Percentiles rank a stretch among this genome's conserved stretches.
phyloP scores from a whole-genome alignment of 176 grass and related monocot genomes.

The Juncus effusus region DNA sequence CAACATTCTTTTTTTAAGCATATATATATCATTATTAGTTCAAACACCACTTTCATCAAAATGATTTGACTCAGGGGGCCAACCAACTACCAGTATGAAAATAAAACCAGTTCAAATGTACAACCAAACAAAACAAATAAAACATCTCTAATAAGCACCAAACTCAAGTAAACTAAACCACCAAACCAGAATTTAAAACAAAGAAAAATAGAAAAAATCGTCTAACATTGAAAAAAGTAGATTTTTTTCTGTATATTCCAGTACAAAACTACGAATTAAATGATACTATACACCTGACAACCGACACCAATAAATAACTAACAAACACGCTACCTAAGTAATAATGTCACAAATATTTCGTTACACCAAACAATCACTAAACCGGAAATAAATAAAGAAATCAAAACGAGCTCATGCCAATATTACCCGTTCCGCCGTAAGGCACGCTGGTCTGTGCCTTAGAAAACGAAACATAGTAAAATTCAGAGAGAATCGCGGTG shows the following conservation, averaged over 20 bases:
- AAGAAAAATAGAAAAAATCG: not conserved
- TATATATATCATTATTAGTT: constrained; percentile 21
- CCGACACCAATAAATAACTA: constrained; percentile 31
- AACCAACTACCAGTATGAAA: constrained; percentile 5
- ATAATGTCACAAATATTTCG: not conserved
- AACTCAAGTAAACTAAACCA: constrained; percentile 9
- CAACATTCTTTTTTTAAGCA: too few species aligned
- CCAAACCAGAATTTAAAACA: not conserved
- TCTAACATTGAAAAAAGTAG: too few species aligned
- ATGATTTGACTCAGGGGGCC: not conserved
- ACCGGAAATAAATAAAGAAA: constrained; percentile 2
- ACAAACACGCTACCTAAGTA: constrained; percentile 2
- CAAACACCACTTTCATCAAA: not conserved
- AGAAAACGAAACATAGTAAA: constrained; percentile 65
- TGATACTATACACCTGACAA: too few species aligned
- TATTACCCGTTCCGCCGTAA: constrained; percentile 37
- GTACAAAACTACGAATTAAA: too few species aligned
- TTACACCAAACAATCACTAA: not conserved
- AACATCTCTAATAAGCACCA: constrained; percentile 4
- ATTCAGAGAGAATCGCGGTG: constrained; percentile 54
- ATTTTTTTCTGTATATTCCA: too few species aligned
- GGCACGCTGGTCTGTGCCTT: constrained; percentile 31
- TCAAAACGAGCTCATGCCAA: constrained; percentile 54
- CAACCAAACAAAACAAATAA: constrained; percentile 19
- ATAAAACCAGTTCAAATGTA: constrained; percentile 12